Percentiles rank a stretch among this genome's conserved stretches.
phyloP scores from a whole-genome alignment of 352 stramenopile species.

The Phytophthora capsici region DNA sequence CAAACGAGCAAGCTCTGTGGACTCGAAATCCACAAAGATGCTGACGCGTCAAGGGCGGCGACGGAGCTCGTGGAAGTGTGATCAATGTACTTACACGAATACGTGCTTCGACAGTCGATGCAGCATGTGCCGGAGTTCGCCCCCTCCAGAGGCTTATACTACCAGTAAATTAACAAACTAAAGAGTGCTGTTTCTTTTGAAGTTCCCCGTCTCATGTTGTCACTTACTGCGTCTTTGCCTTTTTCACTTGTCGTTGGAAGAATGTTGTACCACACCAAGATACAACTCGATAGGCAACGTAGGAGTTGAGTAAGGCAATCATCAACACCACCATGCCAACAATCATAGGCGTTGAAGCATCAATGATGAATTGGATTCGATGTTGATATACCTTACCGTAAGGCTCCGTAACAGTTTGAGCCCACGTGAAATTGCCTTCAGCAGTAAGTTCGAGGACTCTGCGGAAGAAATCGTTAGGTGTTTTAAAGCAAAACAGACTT shows the following conservation, averaged over 20 bases:
- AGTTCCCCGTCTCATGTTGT: not conserved
- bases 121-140: constrained; percentile 66
- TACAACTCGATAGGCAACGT: constrained; percentile 11
- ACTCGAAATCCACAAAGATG: constrained; percentile 38
- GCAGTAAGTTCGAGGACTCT: constrained; percentile 42
- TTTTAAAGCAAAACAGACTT: not conserved
- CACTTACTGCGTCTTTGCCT: constrained; percentile 27
- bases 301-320: constrained; percentile 10
- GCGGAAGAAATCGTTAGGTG: constrained; percentile 1
- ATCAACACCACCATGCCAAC: constrained; percentile 23
- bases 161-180: constrained; percentile 38
- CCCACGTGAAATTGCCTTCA: constrained; percentile 44
- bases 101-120: constrained; percentile 74
- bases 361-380: constrained; percentile 35
- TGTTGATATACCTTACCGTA: constrained; percentile 32
- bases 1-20: constrained; percentile 18
- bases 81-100: constrained; percentile 75
- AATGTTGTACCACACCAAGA: constrained; percentile 3
- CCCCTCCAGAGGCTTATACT: constrained; percentile 31
- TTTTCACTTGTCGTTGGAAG: constrained; percentile 10
- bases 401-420: constrained; percentile 35
- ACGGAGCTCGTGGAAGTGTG: constrained; percentile 58
- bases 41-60: constrained; percentile 41
- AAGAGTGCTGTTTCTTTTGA: constrained; percentile 27
- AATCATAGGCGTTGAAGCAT: constrained; percentile 25